Evolutionary conservation across 371 early-diverging fungal species (phyloP), one percentile per base, ranked within the genome.

Genomic region (Mortierella polycephala): DNA sequence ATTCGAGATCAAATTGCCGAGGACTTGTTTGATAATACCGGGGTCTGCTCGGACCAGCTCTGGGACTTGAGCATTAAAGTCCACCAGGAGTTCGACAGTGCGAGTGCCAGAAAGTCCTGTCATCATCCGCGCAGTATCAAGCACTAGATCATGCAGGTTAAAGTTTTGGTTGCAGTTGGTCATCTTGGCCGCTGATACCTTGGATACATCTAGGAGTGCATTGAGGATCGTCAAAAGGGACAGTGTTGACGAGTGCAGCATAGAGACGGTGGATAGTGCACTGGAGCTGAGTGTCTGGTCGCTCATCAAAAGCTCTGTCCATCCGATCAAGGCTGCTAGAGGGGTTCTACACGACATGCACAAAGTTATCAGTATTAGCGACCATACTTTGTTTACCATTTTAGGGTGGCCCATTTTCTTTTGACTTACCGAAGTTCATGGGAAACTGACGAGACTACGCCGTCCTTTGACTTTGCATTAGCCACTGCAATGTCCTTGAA

Each of bases 231-330:
- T 79, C 54, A 82, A 23, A 18, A 83, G 62, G 13, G 83, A 79
- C 11, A 77, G 58, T 16, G 82, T 79, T 9, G 84, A 83, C 18
- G 82, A 69, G 50, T 83, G 82, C 16, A 83, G 62, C 79, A 82
- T 70, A 13, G 75, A 81, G 41, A 81, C 74, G 13, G 71, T 81
- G 16, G 71, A 71, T 57, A 69, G 74, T 3, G 72, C 69, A 47
- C 80, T 73, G 23, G 67, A 62, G 60, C 69, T 71, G 42, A 83
- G 62, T 9, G 67, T 71, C 14, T 74, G 81, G 47, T 83, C 84
- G 41, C 77, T 81, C 81, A 83, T 69, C 60, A 83, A 30, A 14
- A 83, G 76, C 59, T 83, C 84, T 2, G 80, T 83, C 84, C 84
- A 83, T 14, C 82, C 81, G 39, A 83, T 74, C 54, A 83, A 69